phyloP scores from a whole-genome alignment of 2,329 filamentous ascomycete species.

The Cyphellophora attinorum region DNA sequence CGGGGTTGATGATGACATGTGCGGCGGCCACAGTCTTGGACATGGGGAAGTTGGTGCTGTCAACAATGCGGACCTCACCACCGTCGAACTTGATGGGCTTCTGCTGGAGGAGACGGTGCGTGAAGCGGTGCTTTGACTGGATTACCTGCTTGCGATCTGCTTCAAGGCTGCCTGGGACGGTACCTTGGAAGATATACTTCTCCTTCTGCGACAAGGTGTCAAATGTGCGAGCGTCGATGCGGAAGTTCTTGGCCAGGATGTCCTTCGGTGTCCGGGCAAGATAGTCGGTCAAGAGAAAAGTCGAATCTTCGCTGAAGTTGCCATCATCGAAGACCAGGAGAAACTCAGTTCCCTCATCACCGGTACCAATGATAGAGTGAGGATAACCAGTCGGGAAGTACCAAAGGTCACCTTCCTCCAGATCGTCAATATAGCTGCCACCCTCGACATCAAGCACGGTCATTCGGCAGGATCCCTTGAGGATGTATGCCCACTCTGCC shows the following conservation, averaged over 20 bases:
- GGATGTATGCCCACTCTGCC: constrained; percentile 68
- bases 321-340: constrained; percentile 54
- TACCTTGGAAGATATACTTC: constrained; percentile 71
- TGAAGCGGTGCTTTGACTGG: constrained; percentile 60
- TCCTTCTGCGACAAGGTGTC: constrained; percentile 54
- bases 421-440: constrained; percentile 66
- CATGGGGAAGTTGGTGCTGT: constrained; percentile 66
- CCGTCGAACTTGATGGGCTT: constrained; percentile 57
- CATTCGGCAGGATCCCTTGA: constrained; percentile 61
- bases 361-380: constrained; percentile 65
- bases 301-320: constrained; percentile 54
- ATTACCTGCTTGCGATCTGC: constrained; percentile 54
- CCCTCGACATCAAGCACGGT: constrained; percentile 67
- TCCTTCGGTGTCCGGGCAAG: constrained; percentile 60
- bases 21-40: constrained; percentile 65
- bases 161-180: constrained; percentile 46
- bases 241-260: constrained; percentile 66
- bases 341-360: constrained; percentile 54
- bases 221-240: constrained; percentile 61
- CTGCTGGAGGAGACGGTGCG: constrained; percentile 62
- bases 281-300: constrained; percentile 64
- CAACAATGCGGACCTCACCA: constrained; percentile 63
- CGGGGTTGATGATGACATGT: constrained; percentile 60
- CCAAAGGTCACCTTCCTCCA: constrained; percentile 69
- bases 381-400: constrained; percentile 72